Base-by-base conservation (phyloP, 1,139 yeast genomes). In the Spencermartinsiella ligniputridi region DNA sequence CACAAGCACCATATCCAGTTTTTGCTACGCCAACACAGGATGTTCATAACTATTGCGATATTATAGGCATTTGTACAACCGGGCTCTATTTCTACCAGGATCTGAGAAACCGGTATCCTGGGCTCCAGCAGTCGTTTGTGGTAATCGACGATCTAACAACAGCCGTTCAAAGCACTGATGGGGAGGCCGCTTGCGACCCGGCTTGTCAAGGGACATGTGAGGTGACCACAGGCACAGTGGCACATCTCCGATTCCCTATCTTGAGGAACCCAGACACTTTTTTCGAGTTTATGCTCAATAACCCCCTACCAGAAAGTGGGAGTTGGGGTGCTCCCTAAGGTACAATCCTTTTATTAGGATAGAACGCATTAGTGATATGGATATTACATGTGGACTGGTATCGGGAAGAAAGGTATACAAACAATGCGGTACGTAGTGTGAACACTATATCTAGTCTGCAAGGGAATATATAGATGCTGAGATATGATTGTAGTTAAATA, bases 61-160 rank as follows among this genome's bases (percentile, higher is more conserved):
- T 39, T 33, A 20, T 32, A n/a, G 42, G 42, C 15, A 39, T 20
- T n/a, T 39, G 42, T 15, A 39, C 42, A 3, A 39, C 42, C 2
- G 42, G 38, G 5, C 42, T 32, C 9, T 39, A 39, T 19, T 39
- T 39, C 19, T 39, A 39, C 32, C 42, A 39, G 15, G 42, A 39
- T 25, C 13, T 39, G 15, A 9, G 37, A 13, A 20, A 33, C 9
- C 3, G 42, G 17, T 39, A 39, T 33, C 42, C 42, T 13, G 29
- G 15, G 3, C 20, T 39, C 21, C 19, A 30, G 13, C 36, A 20
- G 30, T 29, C 37, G 13, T 39, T 39, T 17, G 42, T 39, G 27
- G 42, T 39, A 19, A 30, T 39, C 24, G 42, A 39, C 27, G 20
- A 44, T 33, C 25, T 13, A 35, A 15, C 30, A 35, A 24, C 40